Conservation (phyloP, 1,139 yeast species). For the Hyphopichia fennica region DNA sequence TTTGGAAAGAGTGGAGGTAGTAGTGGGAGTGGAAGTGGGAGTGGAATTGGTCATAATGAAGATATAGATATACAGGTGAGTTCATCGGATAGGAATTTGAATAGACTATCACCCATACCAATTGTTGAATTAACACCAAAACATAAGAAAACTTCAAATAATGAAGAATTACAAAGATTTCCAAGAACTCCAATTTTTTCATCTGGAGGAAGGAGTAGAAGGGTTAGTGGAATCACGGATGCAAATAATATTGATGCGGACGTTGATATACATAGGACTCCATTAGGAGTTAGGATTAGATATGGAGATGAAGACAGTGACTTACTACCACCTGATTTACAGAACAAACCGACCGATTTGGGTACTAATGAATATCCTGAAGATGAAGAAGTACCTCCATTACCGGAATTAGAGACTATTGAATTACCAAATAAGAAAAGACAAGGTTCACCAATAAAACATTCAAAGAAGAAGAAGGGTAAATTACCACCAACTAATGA, state of each 20-base stretch:
- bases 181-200: conserved; percentile 51
- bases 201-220: conserved; percentile 16
- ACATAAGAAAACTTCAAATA: conserved; percentile 5
- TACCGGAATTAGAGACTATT: conserved; percentile 26
- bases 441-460: background rate
- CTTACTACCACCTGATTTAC: conserved; percentile 31
- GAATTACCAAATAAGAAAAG: conserved; percentile 13
- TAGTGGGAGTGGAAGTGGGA: conserved; percentile 7
- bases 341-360: conserved; percentile 7
- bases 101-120: conserved; percentile 23
- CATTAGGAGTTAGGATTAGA: conserved; percentile 23
- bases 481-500: conserved; percentile 9
- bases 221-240: conserved; percentile 16
- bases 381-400: conserved; percentile 18
- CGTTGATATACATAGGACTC: conserved; percentile 23
- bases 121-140: conserved; percentile 21
- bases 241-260: conserved; percentile 10
- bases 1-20: conserved; percentile 4
- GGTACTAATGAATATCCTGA: conserved; percentile 3
- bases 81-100: conserved; percentile 13
- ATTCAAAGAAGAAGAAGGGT: conserved; percentile 8
- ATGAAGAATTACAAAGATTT: conserved; percentile 36
- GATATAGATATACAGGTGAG: conserved; percentile 9
- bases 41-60: conserved; percentile 6
- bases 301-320: conserved; percentile 36